Conservation (phyloP, 192 early-diverging fungal species). For the Podila epicladia region DNA sequence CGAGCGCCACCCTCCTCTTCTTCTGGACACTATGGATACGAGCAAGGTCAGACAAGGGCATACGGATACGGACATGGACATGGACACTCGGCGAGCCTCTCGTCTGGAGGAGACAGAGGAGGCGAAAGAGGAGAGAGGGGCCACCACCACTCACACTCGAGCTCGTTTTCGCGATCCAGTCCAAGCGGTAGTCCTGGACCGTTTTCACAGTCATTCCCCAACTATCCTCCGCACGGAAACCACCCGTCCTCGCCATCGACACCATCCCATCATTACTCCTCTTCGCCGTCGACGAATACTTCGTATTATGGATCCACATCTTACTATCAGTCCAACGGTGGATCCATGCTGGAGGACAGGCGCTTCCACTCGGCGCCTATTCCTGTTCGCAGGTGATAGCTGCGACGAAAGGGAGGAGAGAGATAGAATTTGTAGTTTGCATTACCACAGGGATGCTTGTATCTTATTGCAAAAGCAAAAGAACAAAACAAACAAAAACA, state of each 20-base stretch:
- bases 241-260: constrained; percentile 7
- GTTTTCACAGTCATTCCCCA: constrained; percentile 35
- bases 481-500: neutral
- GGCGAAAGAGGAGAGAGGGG: neutral
- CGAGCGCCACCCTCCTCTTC: constrained; percentile 22
- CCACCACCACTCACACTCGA: constrained; percentile 16
- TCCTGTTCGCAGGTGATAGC: constrained; percentile 37
- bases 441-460: no score
- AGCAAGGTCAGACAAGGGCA: constrained; percentile 8
- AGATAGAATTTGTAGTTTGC: no score
- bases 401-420: neutral
- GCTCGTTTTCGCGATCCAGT: constrained; percentile 15
- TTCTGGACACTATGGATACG: constrained; percentile 27
- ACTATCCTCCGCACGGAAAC: constrained; percentile 13
- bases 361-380: constrained; percentile 48
- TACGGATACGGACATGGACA: constrained; percentile 23
- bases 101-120: neutral
- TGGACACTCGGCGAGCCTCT: neutral
- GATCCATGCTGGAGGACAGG: constrained; percentile 28
- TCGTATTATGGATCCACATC: constrained; percentile 28
- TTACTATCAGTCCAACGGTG: constrained; percentile 13
- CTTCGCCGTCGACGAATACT: constrained; percentile 27
- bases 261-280: constrained; percentile 37
- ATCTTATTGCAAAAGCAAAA: no score
- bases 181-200: constrained; percentile 39